These are phyloP conservation scores for Leccinum obscurum DNA, from an alignment of 768 basidiomycete genomes.

Conservation along the genomic window DNA sequence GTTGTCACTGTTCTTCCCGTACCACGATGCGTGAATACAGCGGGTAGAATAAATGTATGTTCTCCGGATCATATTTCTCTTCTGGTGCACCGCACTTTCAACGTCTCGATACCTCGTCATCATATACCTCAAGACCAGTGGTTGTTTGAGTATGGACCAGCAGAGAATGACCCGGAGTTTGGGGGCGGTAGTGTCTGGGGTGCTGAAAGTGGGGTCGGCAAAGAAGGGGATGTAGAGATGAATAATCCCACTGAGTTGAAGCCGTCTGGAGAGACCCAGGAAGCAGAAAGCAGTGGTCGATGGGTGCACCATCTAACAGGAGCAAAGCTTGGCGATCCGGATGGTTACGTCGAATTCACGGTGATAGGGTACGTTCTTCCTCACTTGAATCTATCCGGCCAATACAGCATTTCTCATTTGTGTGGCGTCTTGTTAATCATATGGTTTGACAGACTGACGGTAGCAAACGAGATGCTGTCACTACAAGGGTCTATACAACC, in stretches of 20 bases:
- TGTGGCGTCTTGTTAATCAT: constrained; percentile 5
- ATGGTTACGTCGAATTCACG: constrained; percentile 75
- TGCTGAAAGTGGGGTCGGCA: constrained; percentile 13
- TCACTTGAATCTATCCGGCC: neutral
- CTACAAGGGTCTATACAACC: constrained; percentile 79
- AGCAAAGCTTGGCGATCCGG: constrained; percentile 63
- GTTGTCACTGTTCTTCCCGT: neutral
- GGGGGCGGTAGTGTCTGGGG: constrained; percentile 38
- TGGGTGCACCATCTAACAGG: constrained; percentile 81
- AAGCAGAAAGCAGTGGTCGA: constrained; percentile 56
- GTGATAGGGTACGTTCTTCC: constrained; percentile 65
- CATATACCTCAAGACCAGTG: constrained; percentile 83
- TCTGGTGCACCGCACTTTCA: constrained; percentile 89
- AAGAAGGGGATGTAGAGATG: constrained; percentile 15
- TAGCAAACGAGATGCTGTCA: constrained; percentile 93
- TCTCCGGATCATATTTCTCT: constrained; percentile 93
- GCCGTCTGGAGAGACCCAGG: constrained; percentile 26
- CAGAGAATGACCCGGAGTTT: constrained; percentile 78
- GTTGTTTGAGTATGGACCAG: constrained; percentile 84
- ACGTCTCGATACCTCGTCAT: constrained; percentile 89
- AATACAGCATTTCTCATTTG: neutral
- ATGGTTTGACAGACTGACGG: constrained; percentile 58
- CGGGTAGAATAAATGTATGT: constrained; percentile 82
- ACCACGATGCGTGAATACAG: constrained; percentile 39
- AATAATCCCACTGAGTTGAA: neutral